Evolutionary conservation across 176 grass and related monocot genomes (phyloP).

Genomic region (Coix lacrymajobi): DNA sequence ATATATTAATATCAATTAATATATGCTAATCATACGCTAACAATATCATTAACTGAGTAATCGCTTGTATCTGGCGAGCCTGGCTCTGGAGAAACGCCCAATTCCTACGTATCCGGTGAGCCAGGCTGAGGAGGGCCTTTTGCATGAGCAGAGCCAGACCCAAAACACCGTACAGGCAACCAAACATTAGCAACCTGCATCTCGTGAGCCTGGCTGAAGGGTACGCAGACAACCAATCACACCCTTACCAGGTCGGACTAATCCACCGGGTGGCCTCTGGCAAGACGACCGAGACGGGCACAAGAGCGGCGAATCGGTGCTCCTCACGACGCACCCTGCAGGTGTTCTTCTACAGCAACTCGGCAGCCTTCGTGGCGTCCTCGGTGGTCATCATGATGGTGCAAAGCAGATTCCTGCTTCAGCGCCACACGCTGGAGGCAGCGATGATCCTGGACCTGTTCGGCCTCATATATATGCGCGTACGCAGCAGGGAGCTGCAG

Average conservation of each 20-base stretch:
- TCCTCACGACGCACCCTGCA: not conserved
- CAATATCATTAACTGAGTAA: no score
- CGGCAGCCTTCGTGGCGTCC: slow-evolving; percentile 29
- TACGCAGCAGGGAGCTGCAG: slow-evolving; percentile 44
- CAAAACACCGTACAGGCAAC: no score
- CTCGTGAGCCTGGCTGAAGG: no score
- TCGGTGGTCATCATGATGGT: slow-evolving; percentile 41
- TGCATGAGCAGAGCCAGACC: no score
- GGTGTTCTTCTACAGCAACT: slow-evolving; percentile 50
- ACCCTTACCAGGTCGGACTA: slow-evolving; percentile 31
- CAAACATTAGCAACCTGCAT: no score
- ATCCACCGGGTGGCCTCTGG: slow-evolving; percentile 54
- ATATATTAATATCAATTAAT: no score
- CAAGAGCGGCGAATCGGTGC: slow-evolving; percentile 1
- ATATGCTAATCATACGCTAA: no score
- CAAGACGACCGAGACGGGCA: not conserved
- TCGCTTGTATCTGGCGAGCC: no score
- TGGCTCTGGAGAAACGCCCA: no score
- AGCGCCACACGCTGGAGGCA: slow-evolving; percentile 5
- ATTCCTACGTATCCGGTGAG: no score
- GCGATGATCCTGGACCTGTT: slow-evolving; percentile 38
- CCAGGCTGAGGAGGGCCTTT: no score
- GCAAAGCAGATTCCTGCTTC: slow-evolving; percentile 8
- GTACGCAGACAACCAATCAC: no score
- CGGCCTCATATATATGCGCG: slow-evolving; percentile 28